phyloP scores from a whole-genome alignment of 148 eudicot genomes.

The Talinum fruticosum region DNA sequence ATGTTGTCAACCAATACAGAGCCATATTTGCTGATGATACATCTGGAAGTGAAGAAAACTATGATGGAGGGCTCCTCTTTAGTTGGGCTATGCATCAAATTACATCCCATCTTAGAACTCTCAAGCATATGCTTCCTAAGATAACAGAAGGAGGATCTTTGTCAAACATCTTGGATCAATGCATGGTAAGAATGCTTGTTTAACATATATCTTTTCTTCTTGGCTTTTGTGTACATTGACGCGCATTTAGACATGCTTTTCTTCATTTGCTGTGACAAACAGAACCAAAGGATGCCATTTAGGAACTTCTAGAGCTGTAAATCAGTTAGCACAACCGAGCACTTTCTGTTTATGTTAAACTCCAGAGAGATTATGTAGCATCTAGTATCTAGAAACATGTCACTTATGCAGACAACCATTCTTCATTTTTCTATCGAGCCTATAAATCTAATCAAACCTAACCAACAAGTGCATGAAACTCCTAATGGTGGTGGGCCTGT shows the following conservation, averaged over 20 bases:
- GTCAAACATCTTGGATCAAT: conserved; percentile 87
- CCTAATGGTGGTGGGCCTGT: neutral
- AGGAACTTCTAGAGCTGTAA: neutral
- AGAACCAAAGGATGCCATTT: neutral
- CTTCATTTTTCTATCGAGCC: neutral
- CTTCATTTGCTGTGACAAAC: neutral
- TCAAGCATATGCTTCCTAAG: conserved; percentile 87
- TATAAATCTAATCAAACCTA: neutral
- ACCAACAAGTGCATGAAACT: neutral
- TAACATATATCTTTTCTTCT: neutral
- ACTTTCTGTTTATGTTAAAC: neutral
- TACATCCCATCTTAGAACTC: conserved; percentile 69
- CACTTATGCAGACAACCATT: neutral
- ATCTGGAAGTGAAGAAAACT: conserved; percentile 95
- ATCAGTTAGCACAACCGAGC: neutral
- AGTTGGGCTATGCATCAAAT: conserved; percentile 99
- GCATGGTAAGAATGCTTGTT: conserved; percentile 66
- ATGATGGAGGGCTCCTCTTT: conserved; percentile 95
- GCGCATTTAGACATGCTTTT: neutral
- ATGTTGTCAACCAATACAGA: conserved; percentile 94
- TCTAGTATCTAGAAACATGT: neutral
- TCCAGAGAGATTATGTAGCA: neutral
- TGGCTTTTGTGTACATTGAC: conserved; percentile 7
- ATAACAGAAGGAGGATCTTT: conserved; percentile 95
- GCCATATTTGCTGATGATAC: conserved; percentile 98